Evolutionary conservation across 192 early-diverging fungal species (phyloP), one percentile per base, ranked within the genome.

Genomic region (Rhizophagus clarus): DNA sequence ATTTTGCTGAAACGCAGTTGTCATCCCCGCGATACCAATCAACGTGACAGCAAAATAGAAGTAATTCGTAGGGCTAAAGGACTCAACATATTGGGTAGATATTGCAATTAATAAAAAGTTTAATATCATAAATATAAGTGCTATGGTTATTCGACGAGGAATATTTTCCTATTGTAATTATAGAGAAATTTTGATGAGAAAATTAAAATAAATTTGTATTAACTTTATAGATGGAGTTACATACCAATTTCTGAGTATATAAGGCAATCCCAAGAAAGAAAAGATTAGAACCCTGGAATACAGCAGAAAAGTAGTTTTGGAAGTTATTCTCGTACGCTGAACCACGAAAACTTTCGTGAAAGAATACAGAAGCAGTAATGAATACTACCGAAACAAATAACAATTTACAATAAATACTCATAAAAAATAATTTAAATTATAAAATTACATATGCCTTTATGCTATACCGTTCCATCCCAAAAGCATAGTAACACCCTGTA

Each of bases 331-430:
- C 86, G 61, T 90, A 91, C 2, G 83, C 61, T 24, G 91, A 91
- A 37, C 89, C 90, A 37, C 81, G 79, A 82, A 94, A 93, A 80
- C 87, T 84, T 60, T 85, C 82, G 22, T 83, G 84, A 84, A 93
- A 95, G 81, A 91, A 95, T 75, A 91, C 92, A 1, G 91, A 89
- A 2, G 94, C 93, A 61, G 90, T 93, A 82, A 95, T 95, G 68
- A 94, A 94, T 32, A 92, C 87, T 90, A 61, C 28, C 72, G 11
- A 20, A 45, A 26, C 45, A 47, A 28, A 64, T 40, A 24, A 15
- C 9, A 68, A 67, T 42, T 17, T 31, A 31, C 71, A 74, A 45
- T 67, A 60, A 47, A 32, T 10, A 0, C 6, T 61, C 6, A 40
- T 24, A 70, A 29, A 51, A 72, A 22, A 28, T 12, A 1, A 45